Percentiles rank a stretch among this genome's conserved stretches.
Conservation (phyloP, 2,329 filamentous ascomycete species). For the Helminthosporium solani region DNA sequence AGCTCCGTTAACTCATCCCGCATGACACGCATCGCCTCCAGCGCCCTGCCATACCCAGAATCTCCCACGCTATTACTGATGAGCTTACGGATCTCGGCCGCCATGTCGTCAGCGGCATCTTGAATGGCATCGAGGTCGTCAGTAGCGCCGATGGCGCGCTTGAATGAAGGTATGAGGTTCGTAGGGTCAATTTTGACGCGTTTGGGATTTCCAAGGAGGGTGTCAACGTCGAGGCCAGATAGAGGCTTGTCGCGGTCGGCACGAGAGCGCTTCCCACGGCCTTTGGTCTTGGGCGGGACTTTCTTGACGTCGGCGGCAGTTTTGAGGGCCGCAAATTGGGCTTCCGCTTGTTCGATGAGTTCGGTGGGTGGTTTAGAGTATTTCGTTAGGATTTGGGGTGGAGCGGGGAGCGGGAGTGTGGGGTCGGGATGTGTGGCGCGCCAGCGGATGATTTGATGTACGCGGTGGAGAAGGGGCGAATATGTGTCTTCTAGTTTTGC, state of each 20-base stretch:
- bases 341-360: slow-evolving; percentile 60
- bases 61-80: slow-evolving; percentile 75
- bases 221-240: slow-evolving; percentile 84
- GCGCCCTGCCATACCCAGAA: slow-evolving; percentile 68
- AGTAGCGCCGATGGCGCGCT: slow-evolving; percentile 67
- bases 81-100: slow-evolving; percentile 65
- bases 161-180: slow-evolving; percentile 90
- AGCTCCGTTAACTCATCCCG: slow-evolving; percentile 72
- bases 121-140: slow-evolving; percentile 63
- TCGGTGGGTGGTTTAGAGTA: slow-evolving; percentile 72
- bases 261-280: slow-evolving; percentile 61
- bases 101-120: slow-evolving; percentile 73
- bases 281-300: slow-evolving; percentile 79
- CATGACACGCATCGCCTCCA: slow-evolving; percentile 76
- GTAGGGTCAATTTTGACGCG: slow-evolving; percentile 60
- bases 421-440: slow-evolving; percentile 74
- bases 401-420: slow-evolving; percentile 58
- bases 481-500: slow-evolving; percentile 78
- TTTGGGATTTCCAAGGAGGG: slow-evolving; percentile 66
- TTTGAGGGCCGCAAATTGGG: slow-evolving; percentile 64
- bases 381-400: slow-evolving; percentile 57
- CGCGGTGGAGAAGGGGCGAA: slow-evolving; percentile 81
- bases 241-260: slow-evolving; percentile 74
- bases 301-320: slow-evolving; percentile 72
- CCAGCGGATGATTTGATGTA: slow-evolving; percentile 81